A percentile compares a stretch with the other conserved stretches of the same genome.
Conservation (phyloP, 1,284 basidiomycete species). For the Ganoderma leucocontextum region DNA sequence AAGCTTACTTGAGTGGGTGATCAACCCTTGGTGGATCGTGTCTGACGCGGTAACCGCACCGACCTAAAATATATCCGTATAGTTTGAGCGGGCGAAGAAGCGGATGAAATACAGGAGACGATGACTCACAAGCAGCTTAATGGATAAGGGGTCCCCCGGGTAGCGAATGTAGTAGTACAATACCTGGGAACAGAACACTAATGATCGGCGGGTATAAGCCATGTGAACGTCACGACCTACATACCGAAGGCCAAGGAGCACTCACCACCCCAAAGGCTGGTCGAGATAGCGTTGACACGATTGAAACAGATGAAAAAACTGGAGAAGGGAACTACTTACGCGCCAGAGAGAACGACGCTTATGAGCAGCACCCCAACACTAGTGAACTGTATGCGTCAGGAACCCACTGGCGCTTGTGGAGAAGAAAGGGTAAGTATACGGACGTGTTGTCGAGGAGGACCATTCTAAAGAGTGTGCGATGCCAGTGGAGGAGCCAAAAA, state of each 20-base stretch:
- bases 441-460: conserved; percentile 30
- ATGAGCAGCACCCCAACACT: conserved; percentile 58
- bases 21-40: conserved; percentile 56
- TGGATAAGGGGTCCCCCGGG: conserved; percentile 58
- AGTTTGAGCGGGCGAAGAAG: background rate
- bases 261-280: conserved; percentile 58
- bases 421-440: background rate
- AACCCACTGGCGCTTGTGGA: background rate
- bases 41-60: conserved; percentile 59
- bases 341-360: conserved; percentile 55
- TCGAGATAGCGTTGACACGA: background rate
- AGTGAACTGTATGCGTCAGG: background rate
- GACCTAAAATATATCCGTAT: conserved; percentile 7
- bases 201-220: conserved; percentile 2
- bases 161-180: conserved; percentile 64
- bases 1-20: conserved; percentile 58
- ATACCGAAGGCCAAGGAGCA: background rate
- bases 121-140: conserved; percentile 54
- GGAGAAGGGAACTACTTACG: conserved; percentile 43
- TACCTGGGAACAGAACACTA: conserved; percentile 64
- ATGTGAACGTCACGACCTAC: no score
- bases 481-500: background rate
- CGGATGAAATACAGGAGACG: background rate
- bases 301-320: background rate
- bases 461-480: conserved; percentile 14